A percentile compares a stretch with the other conserved stretches of the same genome.
phyloP scores from a whole-genome alignment of 192 early-diverging fungal species.

The Backusella circina region DNA sequence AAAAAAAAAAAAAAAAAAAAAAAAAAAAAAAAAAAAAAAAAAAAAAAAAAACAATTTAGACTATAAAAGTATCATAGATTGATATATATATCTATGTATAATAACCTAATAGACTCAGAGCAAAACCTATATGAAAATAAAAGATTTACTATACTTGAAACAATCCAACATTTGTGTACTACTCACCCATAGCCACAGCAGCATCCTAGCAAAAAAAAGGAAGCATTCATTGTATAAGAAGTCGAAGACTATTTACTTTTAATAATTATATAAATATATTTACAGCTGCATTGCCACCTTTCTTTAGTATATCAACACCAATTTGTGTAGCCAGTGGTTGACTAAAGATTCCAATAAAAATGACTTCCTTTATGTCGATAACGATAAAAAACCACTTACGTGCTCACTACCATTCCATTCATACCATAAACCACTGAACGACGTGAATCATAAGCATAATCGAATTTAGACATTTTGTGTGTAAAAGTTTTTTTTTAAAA shows the following conservation, averaged over 20 bases:
- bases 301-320: conserved; percentile 56
- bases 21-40: neutral
- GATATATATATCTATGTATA: neutral
- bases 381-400: conserved; percentile 11
- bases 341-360: conserved; percentile 28
- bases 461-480: too few relatives aligned
- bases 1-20: neutral
- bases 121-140: conserved; percentile 43
- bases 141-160: neutral
- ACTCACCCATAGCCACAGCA: conserved; percentile 48
- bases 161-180: neutral
- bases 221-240: neutral
- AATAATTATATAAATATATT: neutral
- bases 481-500: too few relatives aligned
- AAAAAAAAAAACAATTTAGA: too few relatives aligned
- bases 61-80: too few relatives aligned
- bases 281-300: conserved; percentile 74
- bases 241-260: neutral
- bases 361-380: too few relatives aligned
- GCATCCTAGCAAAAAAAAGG: conserved; percentile 38
- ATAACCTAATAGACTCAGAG: conserved; percentile 57
- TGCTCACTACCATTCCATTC: conserved; percentile 60
- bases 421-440: conserved; percentile 53
- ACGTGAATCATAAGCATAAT: conserved; percentile 29
- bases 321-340: conserved; percentile 69